These are phyloP conservation scores for Triticum timopheevii DNA, from an alignment of 176 grass and related monocot species.

Conservation along the genomic window DNA sequence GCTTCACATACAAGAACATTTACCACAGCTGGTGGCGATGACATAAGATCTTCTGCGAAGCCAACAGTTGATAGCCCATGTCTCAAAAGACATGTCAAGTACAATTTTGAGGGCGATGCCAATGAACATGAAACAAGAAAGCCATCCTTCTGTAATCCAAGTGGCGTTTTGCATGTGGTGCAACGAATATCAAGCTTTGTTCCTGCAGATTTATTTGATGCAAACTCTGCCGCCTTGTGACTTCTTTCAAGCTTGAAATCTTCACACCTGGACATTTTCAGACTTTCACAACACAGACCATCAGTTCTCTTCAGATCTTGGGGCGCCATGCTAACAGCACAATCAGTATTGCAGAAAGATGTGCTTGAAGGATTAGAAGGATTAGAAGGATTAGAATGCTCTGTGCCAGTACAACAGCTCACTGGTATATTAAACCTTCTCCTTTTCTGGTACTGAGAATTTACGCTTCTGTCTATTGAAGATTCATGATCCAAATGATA, in stretches of 20 bases:
- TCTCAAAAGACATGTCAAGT: constrained; percentile 57
- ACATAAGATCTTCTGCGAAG: constrained; percentile 1
- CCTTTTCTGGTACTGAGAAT: constrained; percentile 72
- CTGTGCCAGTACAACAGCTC: constrained; percentile 32
- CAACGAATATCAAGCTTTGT: constrained; percentile 63
- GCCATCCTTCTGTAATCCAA: constrained; percentile 62
- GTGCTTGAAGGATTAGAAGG: constrained; percentile 38
- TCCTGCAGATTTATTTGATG: neutral
- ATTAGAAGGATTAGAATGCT: constrained; percentile 34
- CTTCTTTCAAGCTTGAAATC: constrained; percentile 40
- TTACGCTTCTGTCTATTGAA: constrained; percentile 61
- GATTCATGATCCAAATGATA: constrained; percentile 52
- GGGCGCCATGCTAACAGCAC: constrained; percentile 11
- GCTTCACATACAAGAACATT: constrained; percentile 53
- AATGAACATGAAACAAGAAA: constrained; percentile 49
- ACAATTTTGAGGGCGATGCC: constrained; percentile 56
- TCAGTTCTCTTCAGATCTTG: constrained; percentile 26
- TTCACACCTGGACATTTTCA: constrained; percentile 32
- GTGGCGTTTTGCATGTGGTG: constrained; percentile 50
- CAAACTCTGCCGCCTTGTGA: constrained; percentile 15
- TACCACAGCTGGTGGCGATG: constrained; percentile 27
- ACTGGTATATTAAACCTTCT: constrained; percentile 51
- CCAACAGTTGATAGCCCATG: constrained; percentile 36
- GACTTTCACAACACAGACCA: constrained; percentile 21
- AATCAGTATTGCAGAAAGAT: constrained; percentile 29